phyloP scores from a whole-genome alignment of 768 basidiomycete genomes.

The Termitomyces titanicus region DNA sequence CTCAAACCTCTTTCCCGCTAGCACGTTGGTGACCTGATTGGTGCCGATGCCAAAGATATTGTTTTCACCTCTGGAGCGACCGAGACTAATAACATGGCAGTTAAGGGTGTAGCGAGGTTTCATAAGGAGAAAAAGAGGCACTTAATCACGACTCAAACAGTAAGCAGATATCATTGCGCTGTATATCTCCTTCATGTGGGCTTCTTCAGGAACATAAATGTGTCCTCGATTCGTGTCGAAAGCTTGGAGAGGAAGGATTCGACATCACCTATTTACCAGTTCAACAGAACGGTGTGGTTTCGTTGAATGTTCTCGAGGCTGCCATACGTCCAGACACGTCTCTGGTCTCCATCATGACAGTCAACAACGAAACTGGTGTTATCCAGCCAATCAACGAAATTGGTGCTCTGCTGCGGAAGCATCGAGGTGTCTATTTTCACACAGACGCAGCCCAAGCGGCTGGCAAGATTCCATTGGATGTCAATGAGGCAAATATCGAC shows the following conservation, averaged over 20 bases:
- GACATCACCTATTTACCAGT: constrained; percentile 98
- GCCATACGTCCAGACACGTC: constrained; percentile 92
- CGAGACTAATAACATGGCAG: constrained; percentile 95
- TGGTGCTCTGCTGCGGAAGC: constrained; percentile 78
- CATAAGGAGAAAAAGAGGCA: constrained; percentile 92
- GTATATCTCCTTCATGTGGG: background rate
- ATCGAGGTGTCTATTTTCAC: constrained; percentile 91
- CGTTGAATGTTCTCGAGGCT: constrained; percentile 72
- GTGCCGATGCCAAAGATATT: constrained; percentile 93
- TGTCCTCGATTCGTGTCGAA: constrained; percentile 95
- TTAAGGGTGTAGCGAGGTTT: constrained; percentile 96
- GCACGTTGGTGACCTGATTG: constrained; percentile 90
- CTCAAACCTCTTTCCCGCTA: constrained; percentile 26
- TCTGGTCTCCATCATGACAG: constrained; percentile 96
- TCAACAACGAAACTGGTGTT: constrained; percentile 99
- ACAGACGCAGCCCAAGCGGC: constrained; percentile 96
- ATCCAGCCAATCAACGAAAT: constrained; percentile 98
- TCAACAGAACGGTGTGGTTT: constrained; percentile 77
- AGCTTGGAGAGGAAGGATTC: constrained; percentile 94
- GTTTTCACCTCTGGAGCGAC: constrained; percentile 98
- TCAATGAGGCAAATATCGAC: constrained; percentile 94
- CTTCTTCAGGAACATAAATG: constrained; percentile 90
- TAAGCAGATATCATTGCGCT: constrained; percentile 32
- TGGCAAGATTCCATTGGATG: constrained; percentile 88
- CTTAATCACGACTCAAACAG: constrained; percentile 93